Percentiles rank a stretch among this genome's conserved stretches.
Evolutionary conservation across 352 stramenopile species (phyloP).

Genomic region (Pythium periplocum): DNA sequence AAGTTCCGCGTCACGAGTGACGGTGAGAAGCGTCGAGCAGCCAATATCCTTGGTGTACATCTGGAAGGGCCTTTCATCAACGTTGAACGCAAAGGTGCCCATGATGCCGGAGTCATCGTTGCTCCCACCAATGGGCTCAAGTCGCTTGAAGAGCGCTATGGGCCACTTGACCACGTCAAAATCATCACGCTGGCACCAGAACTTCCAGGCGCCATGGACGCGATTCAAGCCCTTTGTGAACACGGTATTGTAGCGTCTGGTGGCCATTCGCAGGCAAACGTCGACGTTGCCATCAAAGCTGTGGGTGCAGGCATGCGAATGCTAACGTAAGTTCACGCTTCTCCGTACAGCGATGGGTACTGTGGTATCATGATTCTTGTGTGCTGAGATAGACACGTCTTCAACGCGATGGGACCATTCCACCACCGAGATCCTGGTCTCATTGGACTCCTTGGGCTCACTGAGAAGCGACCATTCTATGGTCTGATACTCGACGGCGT

Average conservation of each 20-base stretch:
- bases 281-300: slow-evolving; percentile 66
- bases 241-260: slow-evolving; percentile 56
- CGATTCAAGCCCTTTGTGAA: slow-evolving; percentile 35
- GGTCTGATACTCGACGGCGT: slow-evolving; percentile 87
- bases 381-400: slow-evolving; percentile 54
- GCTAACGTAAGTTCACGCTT: slow-evolving; percentile 49
- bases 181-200: slow-evolving; percentile 89
- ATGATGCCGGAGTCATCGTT: slow-evolving; percentile 57
- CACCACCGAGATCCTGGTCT: slow-evolving; percentile 88
- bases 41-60: slow-evolving; percentile 82
- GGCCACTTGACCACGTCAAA: slow-evolving; percentile 45
- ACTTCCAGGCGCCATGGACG: slow-evolving; percentile 53
- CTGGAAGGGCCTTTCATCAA: slow-evolving; percentile 90
- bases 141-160: slow-evolving; percentile 51
- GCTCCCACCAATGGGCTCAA: slow-evolving; percentile 31
- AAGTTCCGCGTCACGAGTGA: slow-evolving; percentile 39
- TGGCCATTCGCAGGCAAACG: slow-evolving; percentile 70
- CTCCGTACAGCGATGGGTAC: not conserved
- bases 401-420: slow-evolving; percentile 91
- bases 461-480: slow-evolving; percentile 51
- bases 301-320: slow-evolving; percentile 63
- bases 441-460: slow-evolving; percentile 74
- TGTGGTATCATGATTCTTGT: too few relatives aligned
- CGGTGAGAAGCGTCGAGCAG: slow-evolving; percentile 23
- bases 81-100: slow-evolving; percentile 65